A percentile compares a stretch with the other conserved stretches of the same genome.
phyloP scores from a whole-genome alignment of 495 filamentous ascomycete species.

The Penicillium coffeae region DNA sequence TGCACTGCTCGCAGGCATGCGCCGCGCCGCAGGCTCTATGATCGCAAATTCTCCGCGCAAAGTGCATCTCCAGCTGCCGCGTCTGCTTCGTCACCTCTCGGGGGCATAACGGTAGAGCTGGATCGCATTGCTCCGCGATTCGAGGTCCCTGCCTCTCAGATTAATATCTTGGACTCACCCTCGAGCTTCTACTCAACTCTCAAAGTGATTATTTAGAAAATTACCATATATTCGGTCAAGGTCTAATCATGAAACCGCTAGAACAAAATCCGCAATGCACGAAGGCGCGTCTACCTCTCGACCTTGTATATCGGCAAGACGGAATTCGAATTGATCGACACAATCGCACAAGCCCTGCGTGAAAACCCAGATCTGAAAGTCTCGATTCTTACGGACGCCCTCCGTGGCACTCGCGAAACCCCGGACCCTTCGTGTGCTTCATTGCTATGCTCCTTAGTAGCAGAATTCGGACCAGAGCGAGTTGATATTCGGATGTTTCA shows the following conservation, averaged over 20 bases:
- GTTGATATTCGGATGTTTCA: constrained; percentile 97
- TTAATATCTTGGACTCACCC: constrained; percentile 75
- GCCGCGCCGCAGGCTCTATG: constrained; percentile 27
- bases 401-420: constrained; percentile 87
- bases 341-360: constrained; percentile 69
- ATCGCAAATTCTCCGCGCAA: constrained; percentile 41
- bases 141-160: constrained; percentile 73
- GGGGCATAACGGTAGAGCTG: constrained; percentile 69
- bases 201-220: constrained; percentile 53
- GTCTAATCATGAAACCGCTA: constrained; percentile 30
- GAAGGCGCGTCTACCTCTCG: constrained; percentile 79
- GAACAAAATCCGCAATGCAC: constrained; percentile 76
- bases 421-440: constrained; percentile 88
- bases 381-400: constrained; percentile 87
- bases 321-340: constrained; percentile 83
- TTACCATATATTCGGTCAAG: background rate
- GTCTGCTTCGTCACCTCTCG: constrained; percentile 37
- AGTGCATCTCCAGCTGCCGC: constrained; percentile 20
- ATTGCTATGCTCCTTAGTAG: constrained; percentile 73
- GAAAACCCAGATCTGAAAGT: constrained; percentile 78
- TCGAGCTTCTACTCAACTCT: constrained; percentile 82
- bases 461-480: constrained; percentile 78
- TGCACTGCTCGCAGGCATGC: constrained; percentile 30
- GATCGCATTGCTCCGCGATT: constrained; percentile 89
- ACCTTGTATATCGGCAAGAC: constrained; percentile 95